Conservation (phyloP, 2,329 filamentous ascomycete genomes). For the Pseudopithomyces maydicus region DNA sequence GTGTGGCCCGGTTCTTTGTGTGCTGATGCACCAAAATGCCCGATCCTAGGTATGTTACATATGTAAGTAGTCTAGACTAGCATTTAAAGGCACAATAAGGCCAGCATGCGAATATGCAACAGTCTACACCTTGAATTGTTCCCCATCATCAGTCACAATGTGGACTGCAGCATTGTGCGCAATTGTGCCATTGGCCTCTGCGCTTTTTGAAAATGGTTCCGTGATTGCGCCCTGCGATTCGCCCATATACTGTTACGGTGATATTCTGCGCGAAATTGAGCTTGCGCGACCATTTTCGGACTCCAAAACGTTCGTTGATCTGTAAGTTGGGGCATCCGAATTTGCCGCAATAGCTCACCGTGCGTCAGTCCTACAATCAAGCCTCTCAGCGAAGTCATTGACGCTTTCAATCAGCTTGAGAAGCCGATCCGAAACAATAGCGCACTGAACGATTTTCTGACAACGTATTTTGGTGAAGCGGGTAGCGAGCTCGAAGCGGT, state of each 20-base stretch:
- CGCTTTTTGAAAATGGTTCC: constrained; percentile 65
- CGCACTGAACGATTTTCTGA: constrained; percentile 65
- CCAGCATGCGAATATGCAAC: neutral
- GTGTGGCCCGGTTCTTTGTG: constrained; percentile 6
- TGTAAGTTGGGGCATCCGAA: constrained; percentile 26
- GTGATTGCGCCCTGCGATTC: constrained; percentile 70
- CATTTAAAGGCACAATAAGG: neutral
- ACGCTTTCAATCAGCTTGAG: constrained; percentile 63
- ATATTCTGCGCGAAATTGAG: constrained; percentile 66
- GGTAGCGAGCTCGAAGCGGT: constrained; percentile 67
- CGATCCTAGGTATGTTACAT: neutral
- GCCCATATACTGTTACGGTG: constrained; percentile 69
- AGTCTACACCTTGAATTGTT: neutral
- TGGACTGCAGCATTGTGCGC: constrained; percentile 19
- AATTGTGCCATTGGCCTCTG: constrained; percentile 36
- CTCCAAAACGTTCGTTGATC: constrained; percentile 73
- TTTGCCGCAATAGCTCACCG: neutral
- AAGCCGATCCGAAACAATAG: constrained; percentile 69
- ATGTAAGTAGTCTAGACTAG: too few species aligned
- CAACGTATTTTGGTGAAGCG: constrained; percentile 66
- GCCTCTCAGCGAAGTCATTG: constrained; percentile 64
- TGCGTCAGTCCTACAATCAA: constrained; percentile 62
- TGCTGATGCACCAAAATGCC: constrained; percentile 1
- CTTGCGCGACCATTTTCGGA: constrained; percentile 67
- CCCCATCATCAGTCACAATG: constrained; percentile 3